A percentile compares a stretch with the other conserved stretches of the same genome.
phyloP scores from a whole-genome alignment of 164 flowering plant species.

The Dillenia turbinata region DNA sequence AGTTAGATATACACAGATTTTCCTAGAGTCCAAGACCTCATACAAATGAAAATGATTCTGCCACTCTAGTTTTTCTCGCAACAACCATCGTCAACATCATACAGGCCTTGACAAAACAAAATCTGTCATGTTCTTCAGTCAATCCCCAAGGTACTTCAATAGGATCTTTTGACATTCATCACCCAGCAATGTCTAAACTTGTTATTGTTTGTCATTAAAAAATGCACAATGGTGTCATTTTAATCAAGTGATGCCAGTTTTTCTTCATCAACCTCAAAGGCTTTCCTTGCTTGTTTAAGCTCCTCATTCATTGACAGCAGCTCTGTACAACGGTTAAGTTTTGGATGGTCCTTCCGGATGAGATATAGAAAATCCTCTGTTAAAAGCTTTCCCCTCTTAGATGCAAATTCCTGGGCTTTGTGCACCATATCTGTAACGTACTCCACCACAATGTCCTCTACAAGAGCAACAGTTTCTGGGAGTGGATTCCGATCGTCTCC shows the following conservation, averaged over 20 bases:
- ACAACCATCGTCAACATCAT: no score
- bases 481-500: conserved; percentile 90
- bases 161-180: no score
- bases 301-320: conserved; percentile 90
- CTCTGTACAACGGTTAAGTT: conserved; percentile 79
- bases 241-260: conserved; percentile 48
- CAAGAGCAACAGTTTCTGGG: conserved; percentile 82
- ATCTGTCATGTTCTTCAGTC: no score
- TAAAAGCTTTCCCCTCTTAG: conserved; percentile 82
- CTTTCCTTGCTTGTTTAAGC: conserved; percentile 92
- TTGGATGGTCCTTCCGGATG: conserved; percentile 77
- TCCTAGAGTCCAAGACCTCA: no score
- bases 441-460: conserved; percentile 94
- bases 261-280: conserved; percentile 84
- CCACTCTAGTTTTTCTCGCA: no score
- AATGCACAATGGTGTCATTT: conserved; percentile 30
- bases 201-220: conserved; percentile 58
- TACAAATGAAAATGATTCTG: no score
- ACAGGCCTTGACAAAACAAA: no score
- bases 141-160: no score
- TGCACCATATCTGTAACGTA: conserved; percentile 89
- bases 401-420: conserved; percentile 83
- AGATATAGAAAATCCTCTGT: conserved; percentile 84
- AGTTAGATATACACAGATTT: no score
- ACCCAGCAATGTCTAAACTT: no score